Base-by-base conservation (phyloP, 75 land plant species). In the Picea glauca region DNA sequence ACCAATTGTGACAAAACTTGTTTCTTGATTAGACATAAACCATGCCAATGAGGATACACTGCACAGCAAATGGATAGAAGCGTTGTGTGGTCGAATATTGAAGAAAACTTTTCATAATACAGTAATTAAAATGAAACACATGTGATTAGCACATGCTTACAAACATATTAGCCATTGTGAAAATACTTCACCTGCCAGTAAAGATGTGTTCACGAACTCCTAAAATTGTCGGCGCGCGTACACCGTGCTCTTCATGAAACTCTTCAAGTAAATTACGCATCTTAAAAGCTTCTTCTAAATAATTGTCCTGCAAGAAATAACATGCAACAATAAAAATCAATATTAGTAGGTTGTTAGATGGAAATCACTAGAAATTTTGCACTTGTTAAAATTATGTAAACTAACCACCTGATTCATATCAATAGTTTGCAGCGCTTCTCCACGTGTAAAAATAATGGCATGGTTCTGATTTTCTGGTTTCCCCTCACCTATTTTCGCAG, bases 391-490 rank as follows among this genome's bases (percentile, higher is more conserved):
- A 50, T 50, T 17, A 18, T 17, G 3, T 58, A 50, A 57, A 75
- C 32, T 75, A 54, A 20, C 32, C 78, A 96, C 99, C 98, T 96
- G 99, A 72, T 96, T 96, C 99, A 96, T 96, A 75, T 96, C 99
- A 84, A 96, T 96, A 7, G 99, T 83, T 78, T 96, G 99, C 72
- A 98, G 86, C 17, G 93, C 99, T 81, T 95, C 98, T 1, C 99
- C 99, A 67, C 99, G 81, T 32, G 96, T 95, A 77, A 98, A 98
- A 78, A 98, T 87, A 75, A 98, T 90, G 43, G 99, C 99, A 91
- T 98, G 99, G 72, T 98, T 98, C 76, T 98, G 99, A 83, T 98
- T 98, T 85, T 98, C 99, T 62, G 99, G 99, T 66, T 98, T 98
- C 14, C 99, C 98, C 86, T 95, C 99, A 70, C 99, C 99, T 23